Evolutionary conservation across 2,329 filamentous ascomycete genomes (phyloP), one percentile per base, ranked within the genome.

Genomic region (Fusarium miscanthi): DNA sequence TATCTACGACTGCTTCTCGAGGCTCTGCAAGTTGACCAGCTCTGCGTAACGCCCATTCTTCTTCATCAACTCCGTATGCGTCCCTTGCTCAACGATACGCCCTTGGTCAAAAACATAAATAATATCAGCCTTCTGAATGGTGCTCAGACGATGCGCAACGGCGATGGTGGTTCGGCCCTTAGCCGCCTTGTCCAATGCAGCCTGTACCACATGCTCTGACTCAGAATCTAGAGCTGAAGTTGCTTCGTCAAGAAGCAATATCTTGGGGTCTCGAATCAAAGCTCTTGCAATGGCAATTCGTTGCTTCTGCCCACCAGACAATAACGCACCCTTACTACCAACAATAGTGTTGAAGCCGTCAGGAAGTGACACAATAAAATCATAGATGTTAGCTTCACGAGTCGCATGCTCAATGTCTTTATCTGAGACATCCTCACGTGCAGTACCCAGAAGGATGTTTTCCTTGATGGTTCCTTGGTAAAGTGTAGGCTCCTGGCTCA

Each of bases 41-140:
- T 95, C 93, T 14, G 89, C 90, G 78, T 96, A 96, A 52, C 92
- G 87, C 7, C 93, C 92, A 71, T 90, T 90, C 79, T 86, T 87
- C 73, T 85, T 87, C 87, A 93, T 90, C 76, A 95, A 80, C 78
- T 94, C 92, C 1, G 84, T 77, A 79, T 98, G 95, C 13, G 90
- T 94, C 9, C 95, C 95, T 74, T 89, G 88, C 84, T 98, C 95
- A 3, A 97, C 93, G 46, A 98, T 89, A 66, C 90, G 88, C 12
- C 95, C 96, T 76, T 93, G 91, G 81, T 98, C 95, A 80, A 98
- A 96, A n/a, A 98, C 95, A 74, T 97, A 98, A 76, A 98, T 98
- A 53, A 95, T 85, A 79, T 98, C 95, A 1, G 95, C 95, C 80
- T 96, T 95, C 80, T 97, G 94, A 68, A 98, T 98, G 0, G 96